Evolutionary conservation across 2,329 filamentous ascomycete genomes (phyloP), one percentile per base, ranked within the genome.

Genomic region (Ophiocordyceps robertsii): DNA sequence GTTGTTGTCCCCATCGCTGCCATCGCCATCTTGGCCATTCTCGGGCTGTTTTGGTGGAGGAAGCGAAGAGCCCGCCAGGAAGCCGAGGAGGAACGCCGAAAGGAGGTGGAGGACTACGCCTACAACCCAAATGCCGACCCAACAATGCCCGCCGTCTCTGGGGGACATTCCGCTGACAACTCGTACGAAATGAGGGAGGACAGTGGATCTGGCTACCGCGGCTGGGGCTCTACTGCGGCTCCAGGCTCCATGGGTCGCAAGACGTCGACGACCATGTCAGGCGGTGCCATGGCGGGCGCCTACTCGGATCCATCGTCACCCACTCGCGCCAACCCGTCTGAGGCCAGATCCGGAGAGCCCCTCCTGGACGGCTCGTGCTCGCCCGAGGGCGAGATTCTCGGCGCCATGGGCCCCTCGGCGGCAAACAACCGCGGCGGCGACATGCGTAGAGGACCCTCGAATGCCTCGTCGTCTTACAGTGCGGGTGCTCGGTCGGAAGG

Each of bases 81-180:
- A 48, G 84, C 82, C 13, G 87, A 92, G 56, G 92, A 95, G 58
- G 79, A 89, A 54, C 78, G 92, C 40, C 78, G 89, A 49, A 95
- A 95, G 66, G 92, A 98, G 63, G 88, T 95, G 11, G 90, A 96
- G 60, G 92, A 96, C 58, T 96, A 96, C 59, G 82, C 84, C 29
- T 96, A 89, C 69, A 96, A 96, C 61, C 92, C 92, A n/a, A 96
- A 96, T 63, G 82, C 88, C 46, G 89, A 95, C 57, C 87, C 89
- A 1, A 87, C 84, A 1, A 70, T 95, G 12, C 74, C 66, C 7
- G 66, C 66, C 10, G 59, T 66, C 7, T 66, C 66, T 11, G 59
- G 74, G 12, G 68, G 63, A 12, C 58, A 61, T 33, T 58, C 58
- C 31, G 61, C 62, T 6, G 76, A 73, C 42, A 73, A 72, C 42